Evolutionary conservation across 2,329 filamentous ascomycete genomes (phyloP), one percentile per base, ranked within the genome.

Genomic region (Seiridium unicorne): DNA sequence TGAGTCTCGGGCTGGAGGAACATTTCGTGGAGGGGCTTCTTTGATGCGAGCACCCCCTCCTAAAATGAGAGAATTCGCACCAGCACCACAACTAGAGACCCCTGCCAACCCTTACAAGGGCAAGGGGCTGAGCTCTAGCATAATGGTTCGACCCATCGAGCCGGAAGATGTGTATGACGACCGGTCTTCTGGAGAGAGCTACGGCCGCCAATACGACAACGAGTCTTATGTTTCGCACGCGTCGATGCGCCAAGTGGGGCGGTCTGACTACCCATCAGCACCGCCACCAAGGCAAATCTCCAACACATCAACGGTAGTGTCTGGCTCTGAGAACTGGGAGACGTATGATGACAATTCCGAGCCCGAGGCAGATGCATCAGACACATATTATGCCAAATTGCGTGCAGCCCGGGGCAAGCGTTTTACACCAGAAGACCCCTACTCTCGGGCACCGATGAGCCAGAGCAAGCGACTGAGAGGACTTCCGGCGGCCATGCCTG

Each of bases 301-400:
- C 5, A 87, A 87, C 65, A 89, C 89, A 1, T 93, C 91, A 8
- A 92, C 90, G 1, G 83, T 82, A 31, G 82, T 90, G 34, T 92
- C 91, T 4, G 92, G 91, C 1, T 96, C 92, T 3, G 94, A 98
- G 76, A 98, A 98, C 73, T 98, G 94, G 94, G 94, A 98, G 76
- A 97, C 93, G 8, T 98, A 95, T 69, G 93, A 95, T 67, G 92
- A 96, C 72, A 87, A 84, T 65, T 92, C 89, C 62, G 89, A 92
- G 69, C 86, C 89, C 0, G 90, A 92, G 68, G 81, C 83, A 32
- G 93, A 97, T 71, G 85, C 84, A 0, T 88, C 88, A 3, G 91
- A 95, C 62, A 83, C 86, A 8, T 96, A 96, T 74, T 92, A 92
- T 70, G 89, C 91, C 64, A 92, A 91, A 74, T 78, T 93, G 58